Evolutionary conservation across 2,329 filamentous ascomycete genomes (phyloP), one percentile per base, ranked within the genome.

Genomic region (Colletotrichum ledebouriae): DNA sequence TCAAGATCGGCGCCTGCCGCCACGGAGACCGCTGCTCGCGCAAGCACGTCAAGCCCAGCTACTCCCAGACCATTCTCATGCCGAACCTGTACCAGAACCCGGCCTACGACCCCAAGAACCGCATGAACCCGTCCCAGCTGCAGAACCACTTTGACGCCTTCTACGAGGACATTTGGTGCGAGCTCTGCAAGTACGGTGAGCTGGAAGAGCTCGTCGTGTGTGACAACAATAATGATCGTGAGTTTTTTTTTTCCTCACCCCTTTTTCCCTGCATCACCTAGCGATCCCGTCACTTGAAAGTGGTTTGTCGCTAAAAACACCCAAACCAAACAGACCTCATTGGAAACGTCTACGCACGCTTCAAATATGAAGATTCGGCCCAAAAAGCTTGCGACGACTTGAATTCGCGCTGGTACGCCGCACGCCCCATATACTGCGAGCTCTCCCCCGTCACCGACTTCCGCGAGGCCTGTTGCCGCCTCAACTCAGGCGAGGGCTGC

Each of bases 91-190:
- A 99, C 87, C 96, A 98, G 82, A 99, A 99, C 86, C 96, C 96
- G 11, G 94, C 94, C 71, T 97, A 97, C 88, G 94, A 98, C 81
- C 90, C 93, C 55, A 97, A 97, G 85, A 96, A 91, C 86, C 96
- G 94, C 84, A 97, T 99, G 92, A 98, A 97, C 83, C 85, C 94
- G 6, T 91, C 89, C 74, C 96, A 99, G 86, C 91, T 98, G 79
- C 95, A 98, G 83, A 97, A 97, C 85, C 96, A 99, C 87, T 99
- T 99, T 79, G 96, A 99, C 82, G 96, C 96, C 77, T 99, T 99
- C 82, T 99, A 99, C 86, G 96, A 99, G 85, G 96, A 99, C 80
- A 94, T 99, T 73, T 99, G 96, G 95, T 98, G 95, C 84, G 96
- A 99, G 88, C 93, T 99, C 85, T 98, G 96, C 91, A 94, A 97